Percentiles rank a stretch among this genome's conserved stretches.
Evolutionary conservation across 192 early-diverging fungal genomes (phyloP).

Genomic region (Helicostylum pulchrum): DNA sequence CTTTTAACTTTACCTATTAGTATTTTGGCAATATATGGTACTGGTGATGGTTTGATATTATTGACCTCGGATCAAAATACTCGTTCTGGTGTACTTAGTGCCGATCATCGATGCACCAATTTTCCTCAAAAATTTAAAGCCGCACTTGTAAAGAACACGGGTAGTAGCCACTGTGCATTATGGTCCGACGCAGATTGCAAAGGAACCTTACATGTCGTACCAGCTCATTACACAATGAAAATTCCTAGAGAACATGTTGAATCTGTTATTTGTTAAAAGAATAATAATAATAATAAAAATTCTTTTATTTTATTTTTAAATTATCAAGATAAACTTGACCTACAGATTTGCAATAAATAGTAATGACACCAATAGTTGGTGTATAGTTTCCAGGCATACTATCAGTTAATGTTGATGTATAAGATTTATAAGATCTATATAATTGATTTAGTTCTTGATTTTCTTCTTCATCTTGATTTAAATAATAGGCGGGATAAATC

Average conservation of each 20-base stretch:
- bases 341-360: background rate
- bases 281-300: no score
- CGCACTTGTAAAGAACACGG: slow-evolving; percentile 10
- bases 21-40: slow-evolving; percentile 2
- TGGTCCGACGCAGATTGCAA: slow-evolving; percentile 21
- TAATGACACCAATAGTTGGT: background rate
- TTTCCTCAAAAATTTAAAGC: slow-evolving; percentile 18
- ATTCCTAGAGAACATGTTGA: slow-evolving; percentile 12
- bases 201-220: slow-evolving; percentile 17
- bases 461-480: no score
- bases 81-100: slow-evolving; percentile 15
- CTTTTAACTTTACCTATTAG: background rate
- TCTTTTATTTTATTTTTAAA: background rate
- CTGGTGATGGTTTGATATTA: slow-evolving; percentile 3
- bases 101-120: slow-evolving; percentile 15
- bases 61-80: background rate
- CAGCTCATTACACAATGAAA: slow-evolving; percentile 23
- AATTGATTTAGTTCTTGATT: no score
- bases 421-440: no score
- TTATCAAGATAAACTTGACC: background rate
- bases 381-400: background rate
- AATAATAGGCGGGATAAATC: no score
- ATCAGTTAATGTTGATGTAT: no score
- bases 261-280: slow-evolving; percentile 19
- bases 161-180: slow-evolving; percentile 13